Percentiles rank a stretch among this genome's conserved stretches.
Conservation (phyloP, 129 eudicot genomes). For the Helianthus tuberosus region DNA sequence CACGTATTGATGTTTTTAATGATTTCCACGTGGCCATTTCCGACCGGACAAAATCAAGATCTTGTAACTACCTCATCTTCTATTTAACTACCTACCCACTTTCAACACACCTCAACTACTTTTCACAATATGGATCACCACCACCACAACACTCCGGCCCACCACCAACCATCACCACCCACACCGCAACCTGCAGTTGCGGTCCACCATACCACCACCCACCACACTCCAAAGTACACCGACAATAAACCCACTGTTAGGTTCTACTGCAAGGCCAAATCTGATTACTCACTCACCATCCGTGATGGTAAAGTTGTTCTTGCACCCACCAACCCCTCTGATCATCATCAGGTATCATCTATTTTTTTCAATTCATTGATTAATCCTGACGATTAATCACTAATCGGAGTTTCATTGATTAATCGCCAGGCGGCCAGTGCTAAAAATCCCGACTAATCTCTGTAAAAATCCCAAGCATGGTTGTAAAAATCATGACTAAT, state of each 20-base stretch:
- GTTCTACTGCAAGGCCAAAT: slow-evolving; percentile 57
- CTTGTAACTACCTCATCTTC: too few species aligned
- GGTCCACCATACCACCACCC: slow-evolving; percentile 30
- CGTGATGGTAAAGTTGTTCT: slow-evolving; percentile 62
- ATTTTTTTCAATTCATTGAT: too few species aligned
- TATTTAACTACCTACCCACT: slow-evolving; percentile 15
- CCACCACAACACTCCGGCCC: slow-evolving; percentile 14
- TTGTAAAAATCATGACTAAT: too few species aligned
- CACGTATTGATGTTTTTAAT: too few species aligned
- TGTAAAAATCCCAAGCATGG: too few species aligned
- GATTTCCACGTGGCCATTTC: too few species aligned
- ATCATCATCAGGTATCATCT: slow-evolving; percentile 51
- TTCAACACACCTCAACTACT: neutral
- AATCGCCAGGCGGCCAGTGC: too few species aligned
- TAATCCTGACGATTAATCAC: too few species aligned
- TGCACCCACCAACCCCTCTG: slow-evolving; percentile 59
- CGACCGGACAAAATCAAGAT: too few species aligned
- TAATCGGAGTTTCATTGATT: too few species aligned
- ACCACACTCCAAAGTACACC: slow-evolving; percentile 26
- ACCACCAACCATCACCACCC: slow-evolving; percentile 28
- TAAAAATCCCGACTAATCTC: too few species aligned
- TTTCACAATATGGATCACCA: slow-evolving; percentile 20
- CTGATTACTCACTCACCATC: slow-evolving; percentile 60
- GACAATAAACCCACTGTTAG: slow-evolving; percentile 58
- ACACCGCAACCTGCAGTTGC: neutral